Conservation (phyloP, 2,329 filamentous ascomycete species). For the Penicillium sp. region DNA sequence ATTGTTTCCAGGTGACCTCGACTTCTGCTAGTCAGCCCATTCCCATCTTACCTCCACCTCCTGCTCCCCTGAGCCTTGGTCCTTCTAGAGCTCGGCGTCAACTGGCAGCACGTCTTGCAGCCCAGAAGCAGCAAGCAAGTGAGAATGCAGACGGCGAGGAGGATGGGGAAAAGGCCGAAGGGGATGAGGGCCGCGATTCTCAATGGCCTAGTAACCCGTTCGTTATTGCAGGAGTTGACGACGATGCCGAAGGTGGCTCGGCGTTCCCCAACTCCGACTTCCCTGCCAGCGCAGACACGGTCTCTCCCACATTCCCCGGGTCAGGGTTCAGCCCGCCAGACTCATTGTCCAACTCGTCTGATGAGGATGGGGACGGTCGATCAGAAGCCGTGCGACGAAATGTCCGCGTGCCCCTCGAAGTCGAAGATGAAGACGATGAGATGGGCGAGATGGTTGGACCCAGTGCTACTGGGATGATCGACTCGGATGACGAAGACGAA, state of each 20-base stretch:
- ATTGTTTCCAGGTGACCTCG: constrained; percentile 24
- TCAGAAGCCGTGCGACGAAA: constrained; percentile 40
- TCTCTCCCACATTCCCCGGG: constrained; percentile 37
- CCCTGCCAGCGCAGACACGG: constrained; percentile 23
- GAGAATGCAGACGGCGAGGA: constrained; percentile 38
- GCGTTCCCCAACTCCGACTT: constrained; percentile 36
- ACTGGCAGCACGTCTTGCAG: constrained; percentile 80
- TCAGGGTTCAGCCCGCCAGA: constrained; percentile 41
- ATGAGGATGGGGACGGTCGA: constrained; percentile 40
- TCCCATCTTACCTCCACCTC: constrained; percentile 54
- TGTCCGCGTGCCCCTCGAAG: constrained; percentile 56
- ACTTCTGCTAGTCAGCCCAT: constrained; percentile 42
- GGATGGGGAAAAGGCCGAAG: constrained; percentile 25
- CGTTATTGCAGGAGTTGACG: constrained; percentile 38
- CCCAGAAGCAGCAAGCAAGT: constrained; percentile 65
- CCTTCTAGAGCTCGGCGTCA: constrained; percentile 84
- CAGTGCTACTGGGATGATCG: constrained; percentile 47
- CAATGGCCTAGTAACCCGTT: constrained; percentile 40
- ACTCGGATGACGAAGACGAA: constrained; percentile 55
- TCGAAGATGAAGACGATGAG: constrained; percentile 53
- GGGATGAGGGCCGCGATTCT: constrained; percentile 25
- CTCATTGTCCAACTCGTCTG: constrained; percentile 44
- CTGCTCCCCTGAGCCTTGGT: constrained; percentile 76
- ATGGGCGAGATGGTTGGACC: constrained; percentile 51
- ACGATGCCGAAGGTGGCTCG: constrained; percentile 31